Evolutionary conservation across 495 filamentous ascomycete genomes (phyloP), one percentile per base, ranked within the genome.

Genomic region (Articulospora tetracladia): DNA sequence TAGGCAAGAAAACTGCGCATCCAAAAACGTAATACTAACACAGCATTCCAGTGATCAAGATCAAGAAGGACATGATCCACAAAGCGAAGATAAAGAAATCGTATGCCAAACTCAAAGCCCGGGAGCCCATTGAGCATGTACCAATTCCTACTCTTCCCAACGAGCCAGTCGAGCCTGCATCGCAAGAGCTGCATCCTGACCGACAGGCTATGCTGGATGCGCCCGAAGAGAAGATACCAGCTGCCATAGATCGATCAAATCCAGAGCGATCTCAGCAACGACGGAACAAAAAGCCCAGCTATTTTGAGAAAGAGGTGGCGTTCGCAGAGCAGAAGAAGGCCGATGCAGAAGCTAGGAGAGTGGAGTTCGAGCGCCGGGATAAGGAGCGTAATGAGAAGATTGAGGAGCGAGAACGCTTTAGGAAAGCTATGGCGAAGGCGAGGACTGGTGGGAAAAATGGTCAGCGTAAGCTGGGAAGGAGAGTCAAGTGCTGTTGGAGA

Each of bases 21-120:
- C 46, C 13, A 26, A 27, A 24, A 44, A 41, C 36, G 41, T n/a
- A 15, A 26, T 27, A 26, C 47, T 61, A 51, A 60, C 63, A 55
- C 56, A 7, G n/a, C 1, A 27, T 12, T n/a, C 7, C 64, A 97
- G 93, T 89, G 50, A 84, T 91, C 76, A 97, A 95, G 73, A 94
- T 97, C 67, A 98, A 98, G 72, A 79, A 86, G 57, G 83, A 90
- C 62, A 77, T 98, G 51, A 97, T 98, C 70, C 83, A 90, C 70
- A 95, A 93, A 73, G 93, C 93, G 65, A 96, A 97, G 73, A 80
- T 96, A 50, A 96, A 92, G 73, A 97, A 96, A 73, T 80, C 89
- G 46, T 97, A 96, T 71, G 89, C 86, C 65, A 98, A 97, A 73
- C 75, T 96, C 58, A 91, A 92, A 70, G 84, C 83, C 44, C 77